Conservation (phyloP, 805 yeast genomes). For the Zygoascus ofunaensis region DNA sequence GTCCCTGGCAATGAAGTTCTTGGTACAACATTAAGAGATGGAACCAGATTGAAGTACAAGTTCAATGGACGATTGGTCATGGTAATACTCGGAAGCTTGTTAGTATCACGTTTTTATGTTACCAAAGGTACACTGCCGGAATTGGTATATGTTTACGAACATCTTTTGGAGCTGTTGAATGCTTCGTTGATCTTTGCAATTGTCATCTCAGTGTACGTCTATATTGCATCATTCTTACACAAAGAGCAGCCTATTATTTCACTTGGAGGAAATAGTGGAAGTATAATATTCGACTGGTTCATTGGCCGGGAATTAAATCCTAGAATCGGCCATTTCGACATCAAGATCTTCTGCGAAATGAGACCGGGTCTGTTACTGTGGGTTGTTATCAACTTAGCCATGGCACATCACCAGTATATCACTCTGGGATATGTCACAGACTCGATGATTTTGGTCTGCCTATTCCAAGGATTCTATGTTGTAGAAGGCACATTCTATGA, state of each 20-base stretch:
- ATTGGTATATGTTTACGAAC: constrained; percentile 61
- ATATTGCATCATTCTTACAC: constrained; percentile 50
- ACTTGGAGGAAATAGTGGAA: constrained; percentile 77
- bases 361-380: constrained; percentile 91
- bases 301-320: constrained; percentile 96
- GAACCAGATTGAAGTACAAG: constrained; percentile 57
- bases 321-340: constrained; percentile 72
- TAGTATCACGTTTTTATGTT: constrained; percentile 44
- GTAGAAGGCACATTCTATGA: constrained; percentile 90
- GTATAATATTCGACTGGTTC: constrained; percentile 79
- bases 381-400: constrained; percentile 67
- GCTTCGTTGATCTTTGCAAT: constrained; percentile 58
- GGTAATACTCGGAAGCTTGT: constrained; percentile 28
- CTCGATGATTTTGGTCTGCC: constrained; percentile 59
- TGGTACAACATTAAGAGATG: constrained; percentile 73
- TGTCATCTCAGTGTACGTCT: constrained; percentile 53
- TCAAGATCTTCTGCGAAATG: constrained; percentile 85
- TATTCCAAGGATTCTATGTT: constrained; percentile 71
- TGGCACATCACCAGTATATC: constrained; percentile 73
- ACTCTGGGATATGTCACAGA: constrained; percentile 51
- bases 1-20: constrained; percentile 54
- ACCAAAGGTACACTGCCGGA: constrained; percentile 63
- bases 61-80: constrained; percentile 70
- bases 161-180: constrained; percentile 55
- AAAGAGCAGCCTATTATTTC: constrained; percentile 69